Conservation (phyloP, 1,139 yeast species). For the Suhomyces panamericanus region DNA sequence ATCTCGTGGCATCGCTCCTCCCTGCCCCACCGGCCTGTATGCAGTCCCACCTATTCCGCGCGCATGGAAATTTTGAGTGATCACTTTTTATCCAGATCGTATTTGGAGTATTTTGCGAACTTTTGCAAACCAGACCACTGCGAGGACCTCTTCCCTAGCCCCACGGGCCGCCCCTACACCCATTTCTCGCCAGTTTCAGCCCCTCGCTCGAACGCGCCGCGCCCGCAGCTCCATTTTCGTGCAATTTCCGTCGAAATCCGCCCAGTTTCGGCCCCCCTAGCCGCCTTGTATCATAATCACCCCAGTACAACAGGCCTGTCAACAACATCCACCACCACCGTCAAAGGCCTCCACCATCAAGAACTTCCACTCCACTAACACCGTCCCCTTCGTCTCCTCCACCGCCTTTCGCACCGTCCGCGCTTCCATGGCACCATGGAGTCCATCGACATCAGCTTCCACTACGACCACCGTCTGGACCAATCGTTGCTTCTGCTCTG, state of each 20-base stretch:
- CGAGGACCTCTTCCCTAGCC: not conserved
- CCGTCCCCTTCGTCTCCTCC: not conserved
- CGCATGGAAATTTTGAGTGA: conserved; percentile 13
- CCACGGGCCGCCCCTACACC: not conserved
- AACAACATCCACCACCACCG: not conserved
- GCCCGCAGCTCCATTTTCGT: not conserved
- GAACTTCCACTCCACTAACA: too few relatives aligned
- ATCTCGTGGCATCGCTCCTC: too few relatives aligned
- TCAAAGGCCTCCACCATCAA: too few relatives aligned
- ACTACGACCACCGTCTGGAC: conserved; percentile 17
- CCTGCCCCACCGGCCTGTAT: conserved; percentile 4
- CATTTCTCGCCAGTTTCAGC: not conserved
- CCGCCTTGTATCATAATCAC: not conserved
- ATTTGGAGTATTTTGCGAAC: conserved; percentile 1
- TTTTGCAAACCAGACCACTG: not conserved
- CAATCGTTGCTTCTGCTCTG: conserved; percentile 18
- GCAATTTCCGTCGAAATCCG: not conserved
- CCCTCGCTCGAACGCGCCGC: not conserved
- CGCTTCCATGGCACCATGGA: conserved; percentile 14
- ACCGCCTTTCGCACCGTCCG: not conserved
- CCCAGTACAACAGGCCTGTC: not conserved
- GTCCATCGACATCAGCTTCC: conserved; percentile 17
- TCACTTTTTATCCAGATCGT: conserved; percentile 10
- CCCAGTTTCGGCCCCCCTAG: not conserved
- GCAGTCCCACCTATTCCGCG: conserved; percentile 6